These are phyloP conservation scores for Cinchona pubescens DNA, from an alignment of 257 asterid species.

Conservation along the genomic window DNA sequence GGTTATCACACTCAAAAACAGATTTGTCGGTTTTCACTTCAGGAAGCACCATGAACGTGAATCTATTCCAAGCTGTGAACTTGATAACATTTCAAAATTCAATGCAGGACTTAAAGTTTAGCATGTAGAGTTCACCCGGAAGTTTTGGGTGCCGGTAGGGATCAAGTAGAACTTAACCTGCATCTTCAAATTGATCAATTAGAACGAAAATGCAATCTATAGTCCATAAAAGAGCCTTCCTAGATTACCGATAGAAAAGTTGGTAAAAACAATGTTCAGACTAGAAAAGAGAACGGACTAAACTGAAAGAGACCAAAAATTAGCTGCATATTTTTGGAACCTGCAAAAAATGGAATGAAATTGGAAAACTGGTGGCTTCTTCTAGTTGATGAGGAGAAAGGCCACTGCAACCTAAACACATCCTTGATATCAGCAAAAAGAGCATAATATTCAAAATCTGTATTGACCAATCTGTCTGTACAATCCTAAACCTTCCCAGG, in stretches of 20 bases:
- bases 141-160: neutral
- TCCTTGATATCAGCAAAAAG: conserved; percentile 14
- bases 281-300: neutral
- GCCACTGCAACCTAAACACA: conserved; percentile 3
- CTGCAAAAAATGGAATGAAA: conserved; percentile 18
- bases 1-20: neutral
- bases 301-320: neutral
- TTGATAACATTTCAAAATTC: neutral
- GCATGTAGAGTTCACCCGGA: neutral
- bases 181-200: neutral
- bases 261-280: neutral
- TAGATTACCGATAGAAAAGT: neutral
- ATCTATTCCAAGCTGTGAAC: neutral
- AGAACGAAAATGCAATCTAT: neutral
- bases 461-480: conserved; percentile 14
- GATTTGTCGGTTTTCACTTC: neutral
- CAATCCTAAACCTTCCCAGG: conserved; percentile 13
- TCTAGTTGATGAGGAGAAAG: conserved; percentile 18
- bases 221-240: neutral
- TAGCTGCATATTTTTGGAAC: conserved; percentile 2
- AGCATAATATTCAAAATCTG: neutral
- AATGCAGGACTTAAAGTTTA: neutral
- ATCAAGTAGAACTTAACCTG: conserved; percentile 3
- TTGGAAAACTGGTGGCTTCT: conserved; percentile 9
- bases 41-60: neutral